A percentile compares a stretch with the other conserved stretches of the same genome.
phyloP scores from a whole-genome alignment of 805 yeast species.

The Priceomyces carsonii region DNA sequence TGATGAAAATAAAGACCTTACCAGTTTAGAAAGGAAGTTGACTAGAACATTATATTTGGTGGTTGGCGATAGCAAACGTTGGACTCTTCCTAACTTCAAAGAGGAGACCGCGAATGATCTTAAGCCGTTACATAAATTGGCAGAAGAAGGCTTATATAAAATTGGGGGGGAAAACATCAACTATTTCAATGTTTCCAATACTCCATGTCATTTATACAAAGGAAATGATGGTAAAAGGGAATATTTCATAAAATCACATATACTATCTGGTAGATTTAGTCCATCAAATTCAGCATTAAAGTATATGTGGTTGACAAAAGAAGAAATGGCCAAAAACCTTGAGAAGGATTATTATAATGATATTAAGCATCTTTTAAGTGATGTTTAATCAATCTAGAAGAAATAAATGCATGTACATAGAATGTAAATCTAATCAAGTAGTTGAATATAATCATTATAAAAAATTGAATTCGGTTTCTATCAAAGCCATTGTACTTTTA shows the following conservation, averaged over 20 bases:
- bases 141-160: constrained; percentile 68
- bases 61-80: constrained; percentile 50
- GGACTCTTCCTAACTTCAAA: constrained; percentile 82
- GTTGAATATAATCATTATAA: too few species aligned
- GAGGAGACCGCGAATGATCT: constrained; percentile 32
- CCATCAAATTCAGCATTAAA: constrained; percentile 42
- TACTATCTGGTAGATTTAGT: constrained; percentile 77
- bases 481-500: background rate
- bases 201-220: constrained; percentile 74
- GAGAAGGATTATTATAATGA: constrained; percentile 55
- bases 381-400: constrained; percentile 24
- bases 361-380: constrained; percentile 50
- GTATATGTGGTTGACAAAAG: constrained; percentile 82
- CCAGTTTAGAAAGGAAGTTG: constrained; percentile 76
- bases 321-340: constrained; percentile 64
- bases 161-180: constrained; percentile 77
- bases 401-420: constrained; percentile 15
- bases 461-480: background rate
- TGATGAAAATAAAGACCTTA: constrained; percentile 60
- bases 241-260: constrained; percentile 82
- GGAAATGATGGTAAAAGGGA: constrained; percentile 44
- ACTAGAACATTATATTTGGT: constrained; percentile 79
- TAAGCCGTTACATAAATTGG: constrained; percentile 63
- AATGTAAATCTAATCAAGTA: constrained; percentile 7
- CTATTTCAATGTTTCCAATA: constrained; percentile 88